A percentile compares a stretch with the other conserved stretches of the same genome.
phyloP scores from a whole-genome alignment of 306 rosid species.

The Inga oerstediana region DNA sequence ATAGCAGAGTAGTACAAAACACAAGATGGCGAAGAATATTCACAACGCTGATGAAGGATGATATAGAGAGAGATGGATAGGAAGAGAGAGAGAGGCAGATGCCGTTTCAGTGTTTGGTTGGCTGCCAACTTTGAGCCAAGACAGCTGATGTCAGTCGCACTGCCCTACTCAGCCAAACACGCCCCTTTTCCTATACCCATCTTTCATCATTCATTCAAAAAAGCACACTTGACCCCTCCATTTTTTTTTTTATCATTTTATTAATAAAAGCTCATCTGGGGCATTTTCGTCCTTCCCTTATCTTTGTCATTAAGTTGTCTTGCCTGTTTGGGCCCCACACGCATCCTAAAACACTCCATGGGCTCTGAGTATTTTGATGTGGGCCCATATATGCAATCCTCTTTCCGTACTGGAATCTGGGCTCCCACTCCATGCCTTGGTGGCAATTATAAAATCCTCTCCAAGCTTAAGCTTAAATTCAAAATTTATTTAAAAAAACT shows the following conservation, averaged over 20 bases:
- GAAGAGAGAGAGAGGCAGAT: neutral
- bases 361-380: conserved; percentile 38
- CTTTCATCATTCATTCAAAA: conserved; percentile 50
- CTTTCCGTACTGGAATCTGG: conserved; percentile 39
- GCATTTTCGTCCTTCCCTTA: conserved; percentile 20
- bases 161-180: conserved; percentile 47
- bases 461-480: neutral
- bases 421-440: conserved; percentile 23
- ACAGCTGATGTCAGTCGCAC: conserved; percentile 45
- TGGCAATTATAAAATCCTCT: neutral
- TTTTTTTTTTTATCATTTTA: neutral
- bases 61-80: neutral
- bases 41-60: conserved; percentile 18
- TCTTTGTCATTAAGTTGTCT: conserved; percentile 51
- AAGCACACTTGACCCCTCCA: neutral
- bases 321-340: conserved; percentile 41
- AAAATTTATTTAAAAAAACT: too few relatives aligned
- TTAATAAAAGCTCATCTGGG: neutral
- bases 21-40: neutral
- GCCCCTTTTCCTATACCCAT: neutral
- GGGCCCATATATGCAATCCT: conserved; percentile 44
- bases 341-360: conserved; percentile 34
- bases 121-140: conserved; percentile 37
- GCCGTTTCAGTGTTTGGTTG: conserved; percentile 32
- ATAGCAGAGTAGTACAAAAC: neutral